Conservation (phyloP, 495 filamentous ascomycete genomes). For the Peziza echinospora region DNA sequence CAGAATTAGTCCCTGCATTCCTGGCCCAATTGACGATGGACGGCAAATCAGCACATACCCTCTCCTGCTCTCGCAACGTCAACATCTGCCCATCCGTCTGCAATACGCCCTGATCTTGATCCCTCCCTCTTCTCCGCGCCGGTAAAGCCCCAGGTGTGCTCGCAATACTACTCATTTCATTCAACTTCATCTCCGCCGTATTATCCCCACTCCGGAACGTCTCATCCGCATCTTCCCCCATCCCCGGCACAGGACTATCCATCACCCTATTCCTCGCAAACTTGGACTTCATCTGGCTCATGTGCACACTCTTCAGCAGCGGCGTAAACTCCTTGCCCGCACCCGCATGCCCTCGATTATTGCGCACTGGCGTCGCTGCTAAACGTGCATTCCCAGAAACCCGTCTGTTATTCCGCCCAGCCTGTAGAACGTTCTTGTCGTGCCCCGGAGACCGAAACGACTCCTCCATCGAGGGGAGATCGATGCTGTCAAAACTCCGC, state of each 20-base stretch:
- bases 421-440: slow-evolving; percentile 43
- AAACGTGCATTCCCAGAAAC: slow-evolving; percentile 50
- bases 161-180: slow-evolving; percentile 43
- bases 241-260: slow-evolving; percentile 18
- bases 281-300: slow-evolving; percentile 34
- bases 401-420: slow-evolving; percentile 32
- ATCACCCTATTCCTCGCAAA: slow-evolving; percentile 38
- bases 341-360: slow-evolving; percentile 35
- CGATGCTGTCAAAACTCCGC: slow-evolving; percentile 5
- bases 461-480: slow-evolving; percentile 19
- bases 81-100: slow-evolving; percentile 65
- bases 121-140: slow-evolving; percentile 33
- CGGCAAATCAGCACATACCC: slow-evolving; percentile 28
- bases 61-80: slow-evolving; percentile 82
- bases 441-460: slow-evolving; percentile 70
- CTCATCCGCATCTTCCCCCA: background rate
- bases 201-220: slow-evolving; percentile 28
- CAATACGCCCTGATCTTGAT: slow-evolving; percentile 32
- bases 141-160: slow-evolving; percentile 62
- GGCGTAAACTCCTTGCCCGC: slow-evolving; percentile 76
- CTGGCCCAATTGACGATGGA: too few relatives aligned
- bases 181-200: slow-evolving; percentile 27
- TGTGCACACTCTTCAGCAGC: slow-evolving; percentile 66
- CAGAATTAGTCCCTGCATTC: slow-evolving; percentile 3
- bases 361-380: slow-evolving; percentile 42